These are phyloP conservation scores for Taiwanofungus camphoratus DNA, from an alignment of 1,284 basidiomycete genomes.

Conservation along the genomic window DNA sequence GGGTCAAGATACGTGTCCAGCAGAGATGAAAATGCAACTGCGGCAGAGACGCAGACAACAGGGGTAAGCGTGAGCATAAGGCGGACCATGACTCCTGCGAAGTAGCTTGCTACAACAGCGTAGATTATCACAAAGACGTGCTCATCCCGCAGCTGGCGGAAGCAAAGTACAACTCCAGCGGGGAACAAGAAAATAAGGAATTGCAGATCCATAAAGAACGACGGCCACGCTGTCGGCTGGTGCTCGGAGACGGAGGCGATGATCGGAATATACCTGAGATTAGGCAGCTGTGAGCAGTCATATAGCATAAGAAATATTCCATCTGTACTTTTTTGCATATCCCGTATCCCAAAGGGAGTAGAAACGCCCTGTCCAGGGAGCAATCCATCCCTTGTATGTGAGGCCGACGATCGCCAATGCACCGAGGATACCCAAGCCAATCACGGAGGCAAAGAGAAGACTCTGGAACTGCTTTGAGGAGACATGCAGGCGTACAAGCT, in stretches of 20 bases:
- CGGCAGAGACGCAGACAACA: slow-evolving; percentile 87
- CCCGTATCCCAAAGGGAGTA: slow-evolving; percentile 99
- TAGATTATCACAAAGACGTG: slow-evolving; percentile 99
- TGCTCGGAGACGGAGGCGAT: slow-evolving; percentile 99
- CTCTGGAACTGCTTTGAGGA: slow-evolving; percentile 92
- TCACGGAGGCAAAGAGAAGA: slow-evolving; percentile 67
- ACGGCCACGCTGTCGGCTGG: slow-evolving; percentile 99
- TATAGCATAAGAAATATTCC: slow-evolving; percentile 4
- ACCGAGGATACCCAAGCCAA: slow-evolving; percentile 71
- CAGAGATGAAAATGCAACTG: slow-evolving; percentile 86
- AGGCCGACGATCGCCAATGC: slow-evolving; percentile 69
- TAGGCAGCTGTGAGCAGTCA: slow-evolving; percentile 6
- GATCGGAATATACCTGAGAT: slow-evolving; percentile 84
- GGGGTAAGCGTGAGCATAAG: slow-evolving; percentile 92
- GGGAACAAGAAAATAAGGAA: slow-evolving; percentile 98
- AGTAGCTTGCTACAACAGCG: slow-evolving; percentile 93
- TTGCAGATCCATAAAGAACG: slow-evolving; percentile 99
- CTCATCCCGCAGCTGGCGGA: slow-evolving; percentile 92
- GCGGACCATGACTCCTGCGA: slow-evolving; percentile 99
- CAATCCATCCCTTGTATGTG: slow-evolving; percentile 94
- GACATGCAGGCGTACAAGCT: slow-evolving; percentile 85
- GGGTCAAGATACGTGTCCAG: slow-evolving; percentile 88
- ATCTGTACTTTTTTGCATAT: slow-evolving; percentile 88
- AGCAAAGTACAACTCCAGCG: slow-evolving; percentile 91
- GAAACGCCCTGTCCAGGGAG: slow-evolving; percentile 99